Base-by-base conservation (phyloP, 2,329 filamentous ascomycete species). In the Pseudogymnoascus sp. region DNA sequence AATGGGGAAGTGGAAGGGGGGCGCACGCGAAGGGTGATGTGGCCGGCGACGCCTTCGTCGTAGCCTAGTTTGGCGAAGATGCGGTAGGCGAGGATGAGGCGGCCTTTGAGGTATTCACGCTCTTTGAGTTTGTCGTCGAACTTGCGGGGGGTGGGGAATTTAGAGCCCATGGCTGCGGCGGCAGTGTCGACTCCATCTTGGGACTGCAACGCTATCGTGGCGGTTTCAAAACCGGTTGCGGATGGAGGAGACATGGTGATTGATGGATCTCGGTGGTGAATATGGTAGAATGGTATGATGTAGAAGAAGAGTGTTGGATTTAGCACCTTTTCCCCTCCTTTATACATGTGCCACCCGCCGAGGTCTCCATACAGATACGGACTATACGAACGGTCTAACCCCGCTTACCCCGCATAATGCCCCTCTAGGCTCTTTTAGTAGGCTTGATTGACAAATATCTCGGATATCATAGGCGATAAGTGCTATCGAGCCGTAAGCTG, bases 61-160 rank as follows among this genome's bases (percentile, higher is more conserved):
- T 75, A 82, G 6, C 79, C 78, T 53, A 77, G 68, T 36, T 78
- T 76, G 0, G 77, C 76, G 70, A 81, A 82, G 5, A 81, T 75
- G 25, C 80, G 75, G 64, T 82, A 82, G 0, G 80, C 78, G 4
- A 75, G 73, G 0, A 76, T 79, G 70, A 82, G 75, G 56, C 80
- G 75, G 14, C 80, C 72, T 50, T 75, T 75, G 61, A 73, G 70
- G 64, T 74, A 76, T 60, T 71, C 70, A 34, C 74, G 67, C 69
- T 76, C 73, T 21, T 72, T 66, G 50, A 72, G 71, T 61, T 71
- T 71, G 63, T 75, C 71, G 34, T 66, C 67, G 60, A 74, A 74
- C 0, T 40, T 65, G 3, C 66, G 66, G 6, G 63, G 62, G 53
- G 38, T 66, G 34, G 38, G 63, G 64, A 14, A 65, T 25, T 38